Percentiles rank a stretch among this genome's conserved stretches.
Conservation (phyloP, 176 grass and related monocot genomes). For the Rhynchospora breviuscula region DNA sequence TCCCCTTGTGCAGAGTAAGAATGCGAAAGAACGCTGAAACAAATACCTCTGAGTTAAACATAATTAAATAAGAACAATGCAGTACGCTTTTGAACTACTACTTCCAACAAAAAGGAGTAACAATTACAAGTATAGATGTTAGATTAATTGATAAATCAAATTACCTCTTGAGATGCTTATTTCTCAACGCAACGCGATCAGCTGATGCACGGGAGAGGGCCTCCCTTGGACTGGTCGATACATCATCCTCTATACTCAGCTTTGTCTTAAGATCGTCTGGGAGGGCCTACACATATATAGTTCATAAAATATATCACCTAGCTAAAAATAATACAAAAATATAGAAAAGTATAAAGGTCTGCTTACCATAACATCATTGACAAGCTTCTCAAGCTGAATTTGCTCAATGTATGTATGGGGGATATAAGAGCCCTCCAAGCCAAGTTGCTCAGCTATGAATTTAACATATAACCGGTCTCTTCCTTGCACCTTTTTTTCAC, state of each 20-base stretch:
- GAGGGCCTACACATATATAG: conserved; percentile 54
- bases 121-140: neutral
- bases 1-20: conserved; percentile 85
- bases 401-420: conserved; percentile 96
- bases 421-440: conserved; percentile 81
- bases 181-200: conserved; percentile 60
- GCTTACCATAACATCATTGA: conserved; percentile 96
- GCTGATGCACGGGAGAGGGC: conserved; percentile 78
- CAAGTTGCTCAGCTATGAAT: conserved; percentile 63
- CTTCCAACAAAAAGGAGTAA: neutral
- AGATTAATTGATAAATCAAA: conserved; percentile 2
- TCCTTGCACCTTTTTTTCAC: conserved; percentile 72
- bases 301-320: conserved; percentile 2
- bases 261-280: conserved; percentile 98
- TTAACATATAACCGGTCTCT: conserved; percentile 75
- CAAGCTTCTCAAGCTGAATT: conserved; percentile 95
- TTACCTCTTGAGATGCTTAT: conserved; percentile 73
- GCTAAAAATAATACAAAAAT: neutral
- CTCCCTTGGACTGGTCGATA: conserved; percentile 80
- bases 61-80: neutral
- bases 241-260: conserved; percentile 88
- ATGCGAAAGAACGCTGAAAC: conserved; percentile 75
- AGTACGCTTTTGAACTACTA: neutral
- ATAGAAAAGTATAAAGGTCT: neutral
- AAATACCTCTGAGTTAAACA: conserved; percentile 18